phyloP scores from a whole-genome alignment of 306 rosid species.

The Casuarina glauca region DNA sequence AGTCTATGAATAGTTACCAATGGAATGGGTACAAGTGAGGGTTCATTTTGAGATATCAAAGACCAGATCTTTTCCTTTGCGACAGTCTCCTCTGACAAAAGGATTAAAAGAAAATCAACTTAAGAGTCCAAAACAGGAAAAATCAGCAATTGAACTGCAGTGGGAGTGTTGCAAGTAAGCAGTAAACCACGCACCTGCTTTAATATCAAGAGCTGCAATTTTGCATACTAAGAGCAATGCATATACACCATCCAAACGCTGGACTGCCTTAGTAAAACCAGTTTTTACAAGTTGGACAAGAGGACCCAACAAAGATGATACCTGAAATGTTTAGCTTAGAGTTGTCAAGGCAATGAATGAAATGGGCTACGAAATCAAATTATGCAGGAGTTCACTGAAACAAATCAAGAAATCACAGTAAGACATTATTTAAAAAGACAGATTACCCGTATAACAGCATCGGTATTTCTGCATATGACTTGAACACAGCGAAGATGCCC shows the following conservation, averaged over 20 bases:
- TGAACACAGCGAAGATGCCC: conserved; percentile 73
- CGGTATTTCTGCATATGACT: conserved; percentile 60
- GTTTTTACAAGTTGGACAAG: conserved; percentile 92
- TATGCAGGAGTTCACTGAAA: too few species aligned
- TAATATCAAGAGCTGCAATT: conserved; percentile 87
- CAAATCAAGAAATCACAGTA: conserved; percentile 13
- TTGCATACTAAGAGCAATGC: conserved; percentile 81
- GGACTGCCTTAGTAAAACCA: conserved; percentile 89
- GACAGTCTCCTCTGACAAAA: conserved; percentile 66
- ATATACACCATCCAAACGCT: conserved; percentile 93
- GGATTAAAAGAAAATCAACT: conserved; percentile 21
- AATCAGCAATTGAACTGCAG: conserved; percentile 3
- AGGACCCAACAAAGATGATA: conserved; percentile 62
- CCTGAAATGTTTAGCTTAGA: conserved; percentile 41
- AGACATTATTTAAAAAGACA: conserved; percentile 22
- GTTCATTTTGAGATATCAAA: conserved; percentile 81
- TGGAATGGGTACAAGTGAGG: conserved; percentile 75
- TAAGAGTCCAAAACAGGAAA: conserved; percentile 1
- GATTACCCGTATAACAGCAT: conserved; percentile 63
- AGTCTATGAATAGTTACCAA: conserved; percentile 51
- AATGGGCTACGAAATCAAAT: conserved; percentile 16
- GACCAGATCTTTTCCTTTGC: conserved; percentile 90
- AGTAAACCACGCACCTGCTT: conserved; percentile 64
- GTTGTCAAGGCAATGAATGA: conserved; percentile 22
- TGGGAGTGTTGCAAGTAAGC: background rate